phyloP scores from a whole-genome alignment of 306 rosid species.

The Arachis stenosperma region DNA sequence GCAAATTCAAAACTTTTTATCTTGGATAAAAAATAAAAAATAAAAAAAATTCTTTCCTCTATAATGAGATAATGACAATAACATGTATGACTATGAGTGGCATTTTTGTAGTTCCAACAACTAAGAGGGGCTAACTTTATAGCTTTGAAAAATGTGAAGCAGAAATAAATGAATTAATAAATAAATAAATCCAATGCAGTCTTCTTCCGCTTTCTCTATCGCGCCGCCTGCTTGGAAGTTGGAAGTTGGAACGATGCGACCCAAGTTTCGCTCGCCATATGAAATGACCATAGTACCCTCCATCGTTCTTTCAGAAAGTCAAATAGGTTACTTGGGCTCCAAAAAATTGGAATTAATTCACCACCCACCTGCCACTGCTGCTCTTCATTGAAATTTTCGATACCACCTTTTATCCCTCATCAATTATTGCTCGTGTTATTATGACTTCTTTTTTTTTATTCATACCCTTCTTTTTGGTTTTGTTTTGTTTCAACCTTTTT shows the following conservation, averaged over 20 bases:
- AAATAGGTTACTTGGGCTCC: conserved; percentile 38
- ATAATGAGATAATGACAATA: too few species aligned
- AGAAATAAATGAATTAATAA: neutral
- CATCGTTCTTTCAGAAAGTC: conserved; percentile 6
- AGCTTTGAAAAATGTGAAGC: neutral
- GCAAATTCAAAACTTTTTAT: too few species aligned
- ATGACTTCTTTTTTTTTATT: conserved; percentile 1
- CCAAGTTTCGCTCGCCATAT: neutral
- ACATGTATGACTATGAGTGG: too few species aligned
- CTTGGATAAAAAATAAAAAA: too few species aligned
- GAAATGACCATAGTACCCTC: conserved; percentile 24
- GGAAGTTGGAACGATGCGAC: neutral
- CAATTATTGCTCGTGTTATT: conserved; percentile 17
- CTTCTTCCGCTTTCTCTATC: neutral
- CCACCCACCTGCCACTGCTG: neutral
- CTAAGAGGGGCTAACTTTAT: neutral
- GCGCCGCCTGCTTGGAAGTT: conserved; percentile 38
- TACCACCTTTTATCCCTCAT: neutral
- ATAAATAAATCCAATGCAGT: conserved; percentile 1
- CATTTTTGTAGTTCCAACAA: neutral
- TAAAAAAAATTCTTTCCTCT: too few species aligned
- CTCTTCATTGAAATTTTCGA: neutral
- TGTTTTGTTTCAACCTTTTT: neutral
- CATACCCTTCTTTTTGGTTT: neutral
- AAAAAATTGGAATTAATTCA: conserved; percentile 17